Base-by-base conservation (phyloP, 768 basidiomycete species). In the Exidia glandulosa region DNA sequence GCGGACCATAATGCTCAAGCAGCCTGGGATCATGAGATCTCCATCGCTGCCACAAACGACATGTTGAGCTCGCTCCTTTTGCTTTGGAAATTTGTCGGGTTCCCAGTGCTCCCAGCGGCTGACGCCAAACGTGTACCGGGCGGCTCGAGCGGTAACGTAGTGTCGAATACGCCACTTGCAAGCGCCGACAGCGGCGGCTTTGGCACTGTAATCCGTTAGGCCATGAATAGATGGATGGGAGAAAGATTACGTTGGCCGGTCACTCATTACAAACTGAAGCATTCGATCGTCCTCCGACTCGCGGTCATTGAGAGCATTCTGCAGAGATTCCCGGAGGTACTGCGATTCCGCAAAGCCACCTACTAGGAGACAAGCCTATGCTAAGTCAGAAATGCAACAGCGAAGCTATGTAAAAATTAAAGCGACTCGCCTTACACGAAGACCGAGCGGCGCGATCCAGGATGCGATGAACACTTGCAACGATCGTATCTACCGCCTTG, bases 281-380 rank as follows among this genome's bases (percentile, higher is more conserved):
- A n/a, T n/a, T n/a, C n/a, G n/a, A n/a, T n/a, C n/a, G n/a, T n/a
- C n/a, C n/a, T n/a, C n/a, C n/a, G n/a, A n/a, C 10, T 50, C 47
- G 3, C 31, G 41, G 25, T 32, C 32, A 14, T 25, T 25, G 47
- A 59, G 52, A 9, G 32, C 29, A 10, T 54, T 31, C 31, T 9
- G 32, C 2, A 59, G 31, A 45, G 31, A 27, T 16, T 30, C 23
- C 7, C 36, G 41, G 3, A 59, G 29, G 36, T 25, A 59, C 3
- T 25, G 47, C n/a, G 59, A 59, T 32, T 59, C 59, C 10, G 45
- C 59, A 32, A 59, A 59, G 5, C 59, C 59, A 9, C 59, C 59
- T 3, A 59, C 59, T 7, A 59, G 59, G 10, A 45, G 41, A 23
- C 16, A 45, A 12, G 41, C 23, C 41, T 45, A 19, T 7, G 16